phyloP scores from a whole-genome alignment of 257 asterid genomes.

The Solanum microdontum region DNA sequence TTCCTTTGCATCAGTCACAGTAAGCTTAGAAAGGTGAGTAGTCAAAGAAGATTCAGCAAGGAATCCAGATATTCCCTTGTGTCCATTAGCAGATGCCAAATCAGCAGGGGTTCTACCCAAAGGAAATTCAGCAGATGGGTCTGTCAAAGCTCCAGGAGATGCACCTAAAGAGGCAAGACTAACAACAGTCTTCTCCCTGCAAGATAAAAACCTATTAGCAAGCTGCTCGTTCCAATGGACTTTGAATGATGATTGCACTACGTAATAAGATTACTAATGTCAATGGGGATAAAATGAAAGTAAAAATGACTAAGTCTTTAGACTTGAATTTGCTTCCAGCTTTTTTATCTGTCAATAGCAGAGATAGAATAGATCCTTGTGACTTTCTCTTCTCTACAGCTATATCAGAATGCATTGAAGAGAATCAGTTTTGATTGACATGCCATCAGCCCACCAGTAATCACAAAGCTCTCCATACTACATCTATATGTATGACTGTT shows the following conservation, averaged over 20 bases:
- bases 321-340: neutral
- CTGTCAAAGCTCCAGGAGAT: slow-evolving; percentile 68
- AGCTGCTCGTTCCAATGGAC: neutral
- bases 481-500: neutral
- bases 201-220: slow-evolving; percentile 4
- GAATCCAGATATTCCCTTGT: slow-evolving; percentile 93
- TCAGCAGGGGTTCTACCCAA: slow-evolving; percentile 78
- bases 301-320: neutral
- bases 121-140: slow-evolving; percentile 69
- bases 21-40: slow-evolving; percentile 52
- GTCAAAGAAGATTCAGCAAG: slow-evolving; percentile 78
- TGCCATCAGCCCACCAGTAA: neutral
- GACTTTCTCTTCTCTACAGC: neutral
- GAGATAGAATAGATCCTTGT: neutral
- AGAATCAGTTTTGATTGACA: neutral
- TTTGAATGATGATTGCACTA: neutral
- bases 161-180: slow-evolving; percentile 82
- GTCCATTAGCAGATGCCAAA: slow-evolving; percentile 76
- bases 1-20: slow-evolving; percentile 40
- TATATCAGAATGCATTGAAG: neutral
- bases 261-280: neutral
- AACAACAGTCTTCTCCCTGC: slow-evolving; percentile 87
- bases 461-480: neutral
- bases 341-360: neutral
- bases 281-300: neutral